Percentiles rank a stretch among this genome's conserved stretches.
These are phyloP conservation scores for Pichia inconspicua DNA, from an alignment of 1,139 yeast species.

Conservation along the genomic window DNA sequence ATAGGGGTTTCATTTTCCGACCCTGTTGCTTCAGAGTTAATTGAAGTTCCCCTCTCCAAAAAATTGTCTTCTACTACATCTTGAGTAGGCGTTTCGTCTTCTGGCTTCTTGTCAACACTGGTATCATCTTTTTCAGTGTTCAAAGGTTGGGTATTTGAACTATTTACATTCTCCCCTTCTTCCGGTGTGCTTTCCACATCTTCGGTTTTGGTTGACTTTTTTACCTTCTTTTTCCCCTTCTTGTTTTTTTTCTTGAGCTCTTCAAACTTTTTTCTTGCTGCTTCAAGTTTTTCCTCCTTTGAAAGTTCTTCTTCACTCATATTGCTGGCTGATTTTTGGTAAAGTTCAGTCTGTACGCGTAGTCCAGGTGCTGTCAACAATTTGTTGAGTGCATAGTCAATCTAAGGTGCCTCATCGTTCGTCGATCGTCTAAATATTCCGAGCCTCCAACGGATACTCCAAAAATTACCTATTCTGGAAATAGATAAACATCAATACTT, in stretches of 20 bases:
- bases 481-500: background rate
- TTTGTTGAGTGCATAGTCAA: too few relatives aligned
- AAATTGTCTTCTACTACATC: too few relatives aligned
- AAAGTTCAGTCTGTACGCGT: too few relatives aligned
- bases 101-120: too few relatives aligned
- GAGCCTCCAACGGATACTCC: background rate
- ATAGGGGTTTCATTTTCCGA: too few relatives aligned
- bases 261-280: slow-evolving; percentile 47
- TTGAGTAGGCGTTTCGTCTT: too few relatives aligned
- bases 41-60: too few relatives aligned
- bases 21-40: too few relatives aligned
- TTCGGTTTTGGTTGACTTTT: slow-evolving; percentile 11
- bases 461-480: background rate
- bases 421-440: background rate
- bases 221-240: slow-evolving; percentile 19
- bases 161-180: background rate
- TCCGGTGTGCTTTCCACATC: background rate
- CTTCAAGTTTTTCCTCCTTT: slow-evolving; percentile 46
- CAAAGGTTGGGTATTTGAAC: background rate
- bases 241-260: slow-evolving; percentile 37
- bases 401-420: background rate
- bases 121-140: too few relatives aligned
- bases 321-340: too few relatives aligned
- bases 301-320: slow-evolving; percentile 22
- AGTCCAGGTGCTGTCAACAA: too few relatives aligned